phyloP scores from a whole-genome alignment of 2,329 filamentous ascomycete genomes.

The Exophiala dermatitidis region DNA sequence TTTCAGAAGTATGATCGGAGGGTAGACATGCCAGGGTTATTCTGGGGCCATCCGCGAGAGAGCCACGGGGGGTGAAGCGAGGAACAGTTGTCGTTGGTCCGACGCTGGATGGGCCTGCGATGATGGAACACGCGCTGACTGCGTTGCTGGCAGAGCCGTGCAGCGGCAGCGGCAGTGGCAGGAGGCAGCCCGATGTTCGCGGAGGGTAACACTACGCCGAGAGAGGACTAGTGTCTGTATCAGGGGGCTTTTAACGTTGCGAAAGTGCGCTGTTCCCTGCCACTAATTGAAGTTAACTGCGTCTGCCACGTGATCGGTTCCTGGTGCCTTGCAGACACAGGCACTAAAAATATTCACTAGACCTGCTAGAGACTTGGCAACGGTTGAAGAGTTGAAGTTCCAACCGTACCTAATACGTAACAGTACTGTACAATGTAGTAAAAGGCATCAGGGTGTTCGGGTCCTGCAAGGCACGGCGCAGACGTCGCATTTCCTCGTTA shows the following conservation, averaged over 20 bases:
- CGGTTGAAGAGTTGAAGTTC: not conserved
- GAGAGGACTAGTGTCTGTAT: not conserved
- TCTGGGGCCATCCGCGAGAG: not conserved
- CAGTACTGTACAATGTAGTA: too few species aligned
- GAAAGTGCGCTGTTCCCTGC: not conserved
- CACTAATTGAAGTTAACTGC: not conserved
- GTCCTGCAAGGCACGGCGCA: too few species aligned
- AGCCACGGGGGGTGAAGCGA: not conserved
- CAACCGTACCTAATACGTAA: too few species aligned
- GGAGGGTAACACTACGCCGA: not conserved
- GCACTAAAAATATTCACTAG: too few species aligned
- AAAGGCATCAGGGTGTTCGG: too few species aligned
- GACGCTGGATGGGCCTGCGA: not conserved
- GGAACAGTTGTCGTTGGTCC: not conserved
- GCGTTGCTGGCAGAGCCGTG: too few species aligned
- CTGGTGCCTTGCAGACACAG: constrained; percentile 1
- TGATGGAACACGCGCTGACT: not conserved
- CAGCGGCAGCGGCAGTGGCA: not conserved
- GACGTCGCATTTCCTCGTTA: too few species aligned
- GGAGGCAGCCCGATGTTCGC: not conserved
- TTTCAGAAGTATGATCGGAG: not conserved
- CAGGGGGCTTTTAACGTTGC: not conserved
- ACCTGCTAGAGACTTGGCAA: not conserved
- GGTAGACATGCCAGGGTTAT: not conserved
- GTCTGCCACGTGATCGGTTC: constrained; percentile 5